These are phyloP conservation scores for Emydomyces testavorans DNA, from an alignment of 2,329 filamentous ascomycete species.

Conservation along the genomic window DNA sequence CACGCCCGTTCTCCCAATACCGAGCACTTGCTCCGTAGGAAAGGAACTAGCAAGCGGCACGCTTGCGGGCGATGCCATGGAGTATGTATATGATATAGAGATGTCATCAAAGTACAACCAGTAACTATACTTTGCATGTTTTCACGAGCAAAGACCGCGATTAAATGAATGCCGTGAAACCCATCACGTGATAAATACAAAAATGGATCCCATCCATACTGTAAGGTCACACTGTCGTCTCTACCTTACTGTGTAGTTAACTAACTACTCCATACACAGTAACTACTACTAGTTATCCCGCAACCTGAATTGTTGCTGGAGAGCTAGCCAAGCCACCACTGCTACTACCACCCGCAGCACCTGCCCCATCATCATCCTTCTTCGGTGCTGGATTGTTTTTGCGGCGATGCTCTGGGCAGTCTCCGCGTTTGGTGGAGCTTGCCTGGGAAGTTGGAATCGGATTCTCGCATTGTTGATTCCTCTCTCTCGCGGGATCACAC, in stretches of 20 bases:
- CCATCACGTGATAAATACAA: no score
- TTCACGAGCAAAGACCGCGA: no score
- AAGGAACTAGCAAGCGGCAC: neutral
- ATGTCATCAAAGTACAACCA: no score
- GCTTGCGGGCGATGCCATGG: no score
- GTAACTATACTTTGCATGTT: no score
- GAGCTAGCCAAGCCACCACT: neutral
- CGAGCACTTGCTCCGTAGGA: slow-evolving; percentile 8
- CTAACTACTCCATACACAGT: no score
- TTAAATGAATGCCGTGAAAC: no score
- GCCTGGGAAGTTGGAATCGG: neutral
- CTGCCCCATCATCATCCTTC: neutral
- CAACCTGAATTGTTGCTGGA: neutral
- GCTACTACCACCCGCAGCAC: neutral
- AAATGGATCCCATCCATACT: no score
- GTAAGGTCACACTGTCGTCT: neutral
- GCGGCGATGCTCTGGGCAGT: neutral
- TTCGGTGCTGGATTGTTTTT: neutral
- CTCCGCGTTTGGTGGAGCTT: slow-evolving; percentile 1
- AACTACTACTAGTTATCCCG: no score
- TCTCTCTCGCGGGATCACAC: neutral
- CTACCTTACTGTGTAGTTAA: no score
- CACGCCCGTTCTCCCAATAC: slow-evolving; percentile 10
- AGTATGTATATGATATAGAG: no score
- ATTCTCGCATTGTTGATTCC: neutral